Evolutionary conservation across 768 basidiomycete genomes (phyloP), one percentile per base, ranked within the genome.

Genomic region (Tricholoma furcatifolium): DNA sequence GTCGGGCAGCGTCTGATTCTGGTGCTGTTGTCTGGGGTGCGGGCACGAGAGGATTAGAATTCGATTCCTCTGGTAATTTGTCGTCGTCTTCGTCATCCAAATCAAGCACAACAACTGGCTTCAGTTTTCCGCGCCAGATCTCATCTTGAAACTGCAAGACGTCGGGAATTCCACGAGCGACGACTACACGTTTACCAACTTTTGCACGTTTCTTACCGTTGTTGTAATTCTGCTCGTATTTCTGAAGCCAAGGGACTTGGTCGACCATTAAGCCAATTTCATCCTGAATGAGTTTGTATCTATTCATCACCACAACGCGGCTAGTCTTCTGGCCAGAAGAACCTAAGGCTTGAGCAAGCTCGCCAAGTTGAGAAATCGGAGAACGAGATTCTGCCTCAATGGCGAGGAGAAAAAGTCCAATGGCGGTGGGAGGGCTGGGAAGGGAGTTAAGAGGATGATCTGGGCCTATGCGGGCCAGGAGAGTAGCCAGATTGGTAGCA

Each of bases 211-310:
- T 80, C 41, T 70, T 67, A 3, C 54, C 51, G 57, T 69, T 77
- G 66, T 24, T 18, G 14, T 31, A 40, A 18, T 24, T 18, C 30
- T 55, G 66, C 43, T 73, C 66, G 55, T 83, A 84, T 42, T 81
- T 77, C 55, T 82, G 77, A 10, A 91, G 71, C 91, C 90, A 93
- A 4, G 88, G 87, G 3, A 92, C 74, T n/a, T 80, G 77, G 44
- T 77, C 72, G 23, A 83, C 79, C 76, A 82, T 83, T 50, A 75
- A 69, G 32, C 77, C 77, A 30, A 91, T 68, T 50, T 79, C 67
- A 60, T 87, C 82, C 61, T 84, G 83, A 24, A 89, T 65, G 34
- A 72, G 58, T 64, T 83, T 86, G 69, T 92, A 92, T 3, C 88
- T 82, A 24, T 78, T 70, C 80, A 88, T 82, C 23, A 90, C 78